A percentile compares a stretch with the other conserved stretches of the same genome.
phyloP scores from a whole-genome alignment of 1,139 yeast species.

The Candida frijolesensis region DNA sequence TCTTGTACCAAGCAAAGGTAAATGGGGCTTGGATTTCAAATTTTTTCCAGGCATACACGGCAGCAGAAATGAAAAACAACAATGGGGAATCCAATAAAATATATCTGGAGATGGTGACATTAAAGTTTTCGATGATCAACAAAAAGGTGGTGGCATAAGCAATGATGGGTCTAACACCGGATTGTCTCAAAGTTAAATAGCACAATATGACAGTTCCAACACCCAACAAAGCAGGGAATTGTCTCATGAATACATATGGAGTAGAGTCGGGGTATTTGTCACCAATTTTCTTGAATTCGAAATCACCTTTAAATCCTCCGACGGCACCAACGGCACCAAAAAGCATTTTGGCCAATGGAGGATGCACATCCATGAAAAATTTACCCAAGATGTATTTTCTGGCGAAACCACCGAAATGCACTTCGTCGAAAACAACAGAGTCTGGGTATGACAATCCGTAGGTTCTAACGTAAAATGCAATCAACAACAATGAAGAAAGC shows the following conservation, averaged over 20 bases:
- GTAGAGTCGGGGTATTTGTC: constrained; percentile 56
- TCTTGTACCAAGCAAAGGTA: constrained; percentile 66
- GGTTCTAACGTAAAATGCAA: constrained; percentile 53
- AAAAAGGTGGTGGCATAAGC: constrained; percentile 68
- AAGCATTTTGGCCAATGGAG: constrained; percentile 89
- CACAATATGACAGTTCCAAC: constrained; percentile 73
- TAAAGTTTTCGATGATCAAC: constrained; percentile 81
- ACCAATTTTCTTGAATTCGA: constrained; percentile 73
- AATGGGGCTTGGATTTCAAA: constrained; percentile 82
- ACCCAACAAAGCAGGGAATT: constrained; percentile 83
- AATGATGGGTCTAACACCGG: constrained; percentile 82
- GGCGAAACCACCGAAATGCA: constrained; percentile 73
- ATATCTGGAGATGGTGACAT: constrained; percentile 85
- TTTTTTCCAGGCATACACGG: constrained; percentile 78
- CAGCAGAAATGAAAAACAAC: constrained; percentile 85
- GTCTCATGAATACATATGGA: constrained; percentile 84
- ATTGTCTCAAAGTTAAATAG: constrained; percentile 79
- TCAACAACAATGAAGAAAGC: constrained; percentile 51
- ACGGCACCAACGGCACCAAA: constrained; percentile 74
- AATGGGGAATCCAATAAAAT: constrained; percentile 91
- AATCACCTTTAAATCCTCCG: constrained; percentile 79
- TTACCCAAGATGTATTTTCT: constrained; percentile 69
- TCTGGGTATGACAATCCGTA: constrained; percentile 30
- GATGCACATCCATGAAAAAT: constrained; percentile 92
- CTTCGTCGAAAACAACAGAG: constrained; percentile 42